These are phyloP conservation scores for Iris macrosiphon DNA, from an alignment of 106 monocot genomes.

Conservation along the genomic window DNA sequence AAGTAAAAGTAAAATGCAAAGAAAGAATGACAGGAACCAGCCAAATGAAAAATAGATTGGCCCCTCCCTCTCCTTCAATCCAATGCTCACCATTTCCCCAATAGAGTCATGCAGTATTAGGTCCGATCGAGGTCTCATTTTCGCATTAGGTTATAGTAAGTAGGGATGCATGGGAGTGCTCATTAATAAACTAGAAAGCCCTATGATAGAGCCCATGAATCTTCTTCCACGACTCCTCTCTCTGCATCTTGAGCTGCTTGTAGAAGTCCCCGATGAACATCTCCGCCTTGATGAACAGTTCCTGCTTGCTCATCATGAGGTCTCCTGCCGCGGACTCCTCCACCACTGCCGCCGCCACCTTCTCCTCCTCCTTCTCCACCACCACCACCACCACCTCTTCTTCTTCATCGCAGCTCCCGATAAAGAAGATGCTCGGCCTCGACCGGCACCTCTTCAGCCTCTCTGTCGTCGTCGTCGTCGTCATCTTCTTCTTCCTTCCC, in stretches of 20 bases:
- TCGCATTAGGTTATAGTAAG: no score
- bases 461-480: no score
- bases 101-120: no score
- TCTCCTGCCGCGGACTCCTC: neutral
- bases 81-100: no score
- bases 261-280: slow-evolving; percentile 71
- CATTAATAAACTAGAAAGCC: no score
- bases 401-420: slow-evolving; percentile 12
- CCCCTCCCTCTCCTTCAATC: slow-evolving; percentile 4
- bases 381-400: slow-evolving; percentile 9
- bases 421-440: slow-evolving; percentile 64
- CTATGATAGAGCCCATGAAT: slow-evolving; percentile 46
- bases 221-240: slow-evolving; percentile 71
- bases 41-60: slow-evolving; percentile 6
- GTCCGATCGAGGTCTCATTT: no score
- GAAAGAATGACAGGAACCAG: slow-evolving; percentile 4
- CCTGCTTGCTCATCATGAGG: slow-evolving; percentile 9
- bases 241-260: slow-evolving; percentile 80
- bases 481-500: no score
- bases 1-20: no score
- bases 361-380: slow-evolving; percentile 18
- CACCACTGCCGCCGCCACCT: neutral
- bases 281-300: slow-evolving; percentile 59
- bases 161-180: no score
- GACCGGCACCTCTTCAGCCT: slow-evolving; percentile 34